Evolutionary conservation across 1,284 basidiomycete species (phyloP), one percentile per base, ranked within the genome.

Genomic region (Quambalaria eucalypti): DNA sequence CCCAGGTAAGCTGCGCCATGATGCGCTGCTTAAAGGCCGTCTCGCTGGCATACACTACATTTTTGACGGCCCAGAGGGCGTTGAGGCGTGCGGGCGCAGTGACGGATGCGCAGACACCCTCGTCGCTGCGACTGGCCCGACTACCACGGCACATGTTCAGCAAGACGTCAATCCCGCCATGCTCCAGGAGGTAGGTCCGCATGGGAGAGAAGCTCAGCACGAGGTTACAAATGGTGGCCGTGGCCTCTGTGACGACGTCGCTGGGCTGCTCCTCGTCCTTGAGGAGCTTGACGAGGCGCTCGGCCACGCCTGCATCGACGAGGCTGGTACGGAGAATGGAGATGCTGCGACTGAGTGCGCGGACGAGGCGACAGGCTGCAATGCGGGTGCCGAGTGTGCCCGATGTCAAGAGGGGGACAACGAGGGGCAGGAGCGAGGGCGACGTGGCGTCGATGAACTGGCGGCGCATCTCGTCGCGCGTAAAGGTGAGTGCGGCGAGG

Each of bases 51-150:
- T 62, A 69, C 12, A 73, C 54, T 7, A 71, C 50, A 38, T 74
- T 74, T 50, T 73, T 74, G 38, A 74, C 51, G 9, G 65, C 71
- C 68, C 72, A 74, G 3, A 74, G 48, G 1, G 71, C 66, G 31
- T 71, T 66, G 23, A 67, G 48, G 7, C 62, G 57, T 38, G 66
- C 16, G 10, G 25, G 10, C 23, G 29, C 28, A 26, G 48, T 2
- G 29, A 8, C 12, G 48, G 14, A 2, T 38, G 47, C 16, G 16
- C 8, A 31, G 25, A 33, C 30, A n/a, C n/a, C n/a, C n/a, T n/a
- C n/a, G n/a, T n/a, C n/a, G n/a, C n/a, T n/a, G n/a, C n/a, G n/a
- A n/a, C n/a, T n/a, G n/a, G n/a, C n/a, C n/a, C n/a, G n/a, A 28
- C 44, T 28, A 1, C 39, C 50, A 42, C 52, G 61, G 8, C 58